phyloP scores from a whole-genome alignment of 176 grass and related monocot genomes.

The Avena atlantica region DNA sequence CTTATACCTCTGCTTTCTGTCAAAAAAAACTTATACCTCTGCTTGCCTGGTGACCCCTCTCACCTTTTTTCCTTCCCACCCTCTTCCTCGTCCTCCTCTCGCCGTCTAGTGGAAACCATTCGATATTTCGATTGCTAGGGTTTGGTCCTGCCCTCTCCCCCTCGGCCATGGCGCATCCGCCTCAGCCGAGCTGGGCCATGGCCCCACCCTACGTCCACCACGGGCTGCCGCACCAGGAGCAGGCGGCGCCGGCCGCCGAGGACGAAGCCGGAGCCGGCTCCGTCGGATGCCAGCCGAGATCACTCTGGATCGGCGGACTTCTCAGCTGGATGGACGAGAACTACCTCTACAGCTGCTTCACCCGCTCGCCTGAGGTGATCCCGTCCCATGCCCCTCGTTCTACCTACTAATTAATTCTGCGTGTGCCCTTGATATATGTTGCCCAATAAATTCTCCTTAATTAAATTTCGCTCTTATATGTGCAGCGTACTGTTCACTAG shows the following conservation, averaged over 20 bases:
- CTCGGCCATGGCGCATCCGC: neutral
- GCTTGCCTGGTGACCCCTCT: neutral
- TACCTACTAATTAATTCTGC: neutral
- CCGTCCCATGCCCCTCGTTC: neutral
- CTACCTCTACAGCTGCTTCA: slow-evolving; percentile 53
- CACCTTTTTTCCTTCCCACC: neutral
- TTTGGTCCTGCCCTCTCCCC: neutral
- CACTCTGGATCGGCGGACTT: slow-evolving; percentile 48
- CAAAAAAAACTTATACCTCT: neutral
- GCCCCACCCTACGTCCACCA: slow-evolving; percentile 1
- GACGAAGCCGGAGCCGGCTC: neutral
- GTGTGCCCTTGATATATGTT: neutral
- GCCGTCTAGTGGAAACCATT: neutral
- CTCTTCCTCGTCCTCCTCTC: neutral
- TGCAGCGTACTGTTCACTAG: neutral
- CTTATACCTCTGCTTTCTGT: neutral
- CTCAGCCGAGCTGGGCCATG: slow-evolving; percentile 7
- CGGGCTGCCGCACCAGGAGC: neutral
- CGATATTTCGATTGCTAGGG: slow-evolving; percentile 9
- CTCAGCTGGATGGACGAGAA: slow-evolving; percentile 57
- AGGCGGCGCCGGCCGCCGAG: neutral
- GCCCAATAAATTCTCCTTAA: neutral
- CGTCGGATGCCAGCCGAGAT: neutral
- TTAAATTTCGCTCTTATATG: neutral
- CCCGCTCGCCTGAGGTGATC: slow-evolving; percentile 35